Conservation (phyloP, 1,139 yeast genomes). For the Yamadazyma sp. region DNA sequence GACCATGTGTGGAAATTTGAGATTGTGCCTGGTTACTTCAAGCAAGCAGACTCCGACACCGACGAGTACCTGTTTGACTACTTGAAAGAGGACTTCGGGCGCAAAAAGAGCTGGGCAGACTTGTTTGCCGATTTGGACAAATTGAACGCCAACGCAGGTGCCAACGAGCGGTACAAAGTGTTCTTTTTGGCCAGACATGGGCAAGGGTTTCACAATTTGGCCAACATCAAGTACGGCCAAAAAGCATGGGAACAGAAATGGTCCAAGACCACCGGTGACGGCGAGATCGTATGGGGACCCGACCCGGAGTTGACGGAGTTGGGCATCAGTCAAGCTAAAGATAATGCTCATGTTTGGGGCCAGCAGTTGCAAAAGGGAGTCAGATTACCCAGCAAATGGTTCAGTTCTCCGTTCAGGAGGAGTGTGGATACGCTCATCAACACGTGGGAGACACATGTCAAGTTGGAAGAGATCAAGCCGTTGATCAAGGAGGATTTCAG, state of each 20-base stretch:
- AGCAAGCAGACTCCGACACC: slow-evolving; percentile 37
- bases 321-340: slow-evolving; percentile 41
- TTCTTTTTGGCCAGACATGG: slow-evolving; percentile 48
- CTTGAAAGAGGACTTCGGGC: slow-evolving; percentile 41
- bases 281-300: slow-evolving; percentile 47
- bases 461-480: slow-evolving; percentile 26
- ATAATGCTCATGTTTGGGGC: slow-evolving; percentile 26
- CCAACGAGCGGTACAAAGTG: slow-evolving; percentile 34
- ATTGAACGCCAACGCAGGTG: slow-evolving; percentile 27
- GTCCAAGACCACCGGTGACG: slow-evolving; percentile 45
- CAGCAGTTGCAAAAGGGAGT: slow-evolving; percentile 21
- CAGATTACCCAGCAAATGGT: slow-evolving; percentile 31
- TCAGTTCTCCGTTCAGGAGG: slow-evolving; percentile 37
- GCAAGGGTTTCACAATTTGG: slow-evolving; percentile 48
- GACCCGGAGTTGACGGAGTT: slow-evolving; percentile 45
- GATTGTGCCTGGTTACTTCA: slow-evolving; percentile 36
- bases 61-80: slow-evolving; percentile 41
- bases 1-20: slow-evolving; percentile 35
- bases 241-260: slow-evolving; percentile 45
- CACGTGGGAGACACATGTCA: slow-evolving; percentile 33
- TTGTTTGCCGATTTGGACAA: slow-evolving; percentile 23
- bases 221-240: slow-evolving; percentile 43
- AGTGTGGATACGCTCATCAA: slow-evolving; percentile 38
- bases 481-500: slow-evolving; percentile 41
- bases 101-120: slow-evolving; percentile 32